Base-by-base conservation (phyloP, 345 rosid genomes). In the Balakata baccata region DNA sequence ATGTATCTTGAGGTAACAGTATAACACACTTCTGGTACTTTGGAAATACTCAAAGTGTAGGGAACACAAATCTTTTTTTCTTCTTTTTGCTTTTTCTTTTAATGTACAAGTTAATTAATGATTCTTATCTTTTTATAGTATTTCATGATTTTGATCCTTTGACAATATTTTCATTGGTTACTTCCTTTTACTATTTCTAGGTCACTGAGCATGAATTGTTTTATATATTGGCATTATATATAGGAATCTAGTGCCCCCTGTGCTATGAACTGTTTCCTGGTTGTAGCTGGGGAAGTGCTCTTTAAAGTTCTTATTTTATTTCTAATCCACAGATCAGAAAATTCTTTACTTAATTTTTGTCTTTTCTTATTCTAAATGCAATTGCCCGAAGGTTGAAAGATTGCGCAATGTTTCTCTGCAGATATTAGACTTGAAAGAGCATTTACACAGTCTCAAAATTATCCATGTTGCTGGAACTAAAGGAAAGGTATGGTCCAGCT, bases 391-490 rank as follows among this genome's bases (percentile, higher is more conserved):
- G 39, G 34, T 72, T 64, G 59, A 70, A 66, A 43, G 12, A 38
- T 2, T 37, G 17, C 34, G 16, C 62, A 62, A 22, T 77, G 18
- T 71, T 78, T 74, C 41, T 74, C 63, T 23, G 49, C 83, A 93
- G 97, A 88, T 91, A 71, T 81, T 93, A 20, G 95, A 80, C 69
- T 77, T 91, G 83, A 96, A 93, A 81, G 90, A 89, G 29, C 83
- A 77, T 41, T 64, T 91, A 63, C 76, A 68, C 41, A 80, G 80
- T 53, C 86, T 91, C 59, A 91, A 85, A 77, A 84, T 93, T 79
- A 89, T 93, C 75, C 98, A 93, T 83, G 94, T 93, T 53, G 93
- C 96, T 58, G 98, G 98, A 79, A 93, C 98, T 3, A 91, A 93
- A 79, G 98, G 98, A 72, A 93, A 93, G 94, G 98, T 91, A 80